Evolutionary conservation across 2,329 filamentous ascomycete genomes (phyloP).

Genomic region (Tolypocladium tropicale): DNA sequence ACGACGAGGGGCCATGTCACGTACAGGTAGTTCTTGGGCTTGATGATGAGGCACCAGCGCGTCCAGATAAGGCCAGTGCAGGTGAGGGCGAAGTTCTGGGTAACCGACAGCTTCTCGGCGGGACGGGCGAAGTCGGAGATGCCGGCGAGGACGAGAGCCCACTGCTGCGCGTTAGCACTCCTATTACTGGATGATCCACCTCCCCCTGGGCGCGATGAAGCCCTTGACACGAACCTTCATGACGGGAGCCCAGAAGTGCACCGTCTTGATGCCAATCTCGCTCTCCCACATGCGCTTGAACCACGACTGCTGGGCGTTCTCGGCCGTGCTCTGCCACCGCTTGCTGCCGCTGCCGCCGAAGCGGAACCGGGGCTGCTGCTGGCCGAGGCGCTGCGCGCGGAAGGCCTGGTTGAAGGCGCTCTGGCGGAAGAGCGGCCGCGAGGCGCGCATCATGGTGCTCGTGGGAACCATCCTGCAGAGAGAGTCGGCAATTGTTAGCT

Average conservation of each 20-base stretch:
- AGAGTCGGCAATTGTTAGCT: neutral
- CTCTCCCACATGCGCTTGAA: slow-evolving; percentile 78
- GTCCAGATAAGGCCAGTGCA: slow-evolving; percentile 96
- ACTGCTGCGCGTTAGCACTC: slow-evolving; percentile 39
- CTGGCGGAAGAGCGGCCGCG: slow-evolving; percentile 46
- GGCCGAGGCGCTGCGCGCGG: slow-evolving; percentile 21
- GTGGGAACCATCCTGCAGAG: slow-evolving; percentile 31
- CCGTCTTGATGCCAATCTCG: slow-evolving; percentile 77
- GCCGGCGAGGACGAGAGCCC: slow-evolving; percentile 86
- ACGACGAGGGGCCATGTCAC: slow-evolving; percentile 17
- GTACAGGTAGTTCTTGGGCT: slow-evolving; percentile 81
- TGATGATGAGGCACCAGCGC: slow-evolving; percentile 96
- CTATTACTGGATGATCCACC: too few species aligned
- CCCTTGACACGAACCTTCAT: too few species aligned
- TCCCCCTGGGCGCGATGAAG: too few species aligned
- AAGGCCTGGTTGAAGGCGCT: slow-evolving; percentile 37
- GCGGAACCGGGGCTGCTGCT: slow-evolving; percentile 17
- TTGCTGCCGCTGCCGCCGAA: slow-evolving; percentile 32
- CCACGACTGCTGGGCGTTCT: slow-evolving; percentile 39
- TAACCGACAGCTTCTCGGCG: slow-evolving; percentile 83
- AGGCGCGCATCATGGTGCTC: slow-evolving; percentile 40
- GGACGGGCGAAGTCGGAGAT: slow-evolving; percentile 86
- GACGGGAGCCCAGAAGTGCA: slow-evolving; percentile 97
- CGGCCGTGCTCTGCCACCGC: slow-evolving; percentile 62
- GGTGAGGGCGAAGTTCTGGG: slow-evolving; percentile 83